Percentiles rank a stretch among this genome's conserved stretches.
Conservation (phyloP, 768 basidiomycete genomes). For the Collybia nuda region DNA sequence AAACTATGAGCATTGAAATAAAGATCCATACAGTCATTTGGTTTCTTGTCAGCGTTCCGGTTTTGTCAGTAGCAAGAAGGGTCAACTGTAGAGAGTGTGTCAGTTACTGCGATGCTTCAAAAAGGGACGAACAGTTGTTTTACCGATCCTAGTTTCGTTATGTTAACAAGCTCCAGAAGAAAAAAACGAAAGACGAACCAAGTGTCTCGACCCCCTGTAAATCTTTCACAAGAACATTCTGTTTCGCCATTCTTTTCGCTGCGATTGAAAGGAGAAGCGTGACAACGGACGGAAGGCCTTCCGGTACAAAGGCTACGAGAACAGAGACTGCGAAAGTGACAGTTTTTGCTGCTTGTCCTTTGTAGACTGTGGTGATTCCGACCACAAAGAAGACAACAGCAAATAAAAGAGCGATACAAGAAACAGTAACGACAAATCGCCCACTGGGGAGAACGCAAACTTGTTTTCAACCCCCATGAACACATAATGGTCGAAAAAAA, state of each 20-base stretch:
- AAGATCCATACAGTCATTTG: slow-evolving; percentile 58
- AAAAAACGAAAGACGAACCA: slow-evolving; percentile 35
- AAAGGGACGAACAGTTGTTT: slow-evolving; percentile 1
- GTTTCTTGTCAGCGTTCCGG: slow-evolving; percentile 68
- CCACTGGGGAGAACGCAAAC: slow-evolving; percentile 30
- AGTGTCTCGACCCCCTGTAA: slow-evolving; percentile 73
- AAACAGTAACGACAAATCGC: slow-evolving; percentile 63
- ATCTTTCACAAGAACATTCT: slow-evolving; percentile 73
- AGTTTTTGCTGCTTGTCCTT: slow-evolving; percentile 56
- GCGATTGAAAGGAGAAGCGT: slow-evolving; percentile 68
- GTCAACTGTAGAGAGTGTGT: slow-evolving; percentile 43
- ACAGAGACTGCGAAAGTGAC: slow-evolving; percentile 65
- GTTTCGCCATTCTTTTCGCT: slow-evolving; percentile 69
- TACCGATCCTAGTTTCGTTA: slow-evolving; percentile 49
- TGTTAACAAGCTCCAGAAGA: slow-evolving; percentile 36
- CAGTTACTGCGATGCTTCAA: slow-evolving; percentile 5
- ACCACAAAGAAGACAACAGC: slow-evolving; percentile 66
- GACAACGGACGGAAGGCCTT: slow-evolving; percentile 67
- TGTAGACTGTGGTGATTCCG: slow-evolving; percentile 66
- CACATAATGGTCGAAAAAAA: slow-evolving; percentile 6
- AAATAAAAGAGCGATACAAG: slow-evolving; percentile 58
- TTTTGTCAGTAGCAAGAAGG: slow-evolving; percentile 70
- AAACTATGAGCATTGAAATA: neutral
- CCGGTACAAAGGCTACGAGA: slow-evolving; percentile 60
- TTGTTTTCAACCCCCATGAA: neutral